Conservation (phyloP, 305 asterid genomes). For the Ajuga reptans region DNA sequence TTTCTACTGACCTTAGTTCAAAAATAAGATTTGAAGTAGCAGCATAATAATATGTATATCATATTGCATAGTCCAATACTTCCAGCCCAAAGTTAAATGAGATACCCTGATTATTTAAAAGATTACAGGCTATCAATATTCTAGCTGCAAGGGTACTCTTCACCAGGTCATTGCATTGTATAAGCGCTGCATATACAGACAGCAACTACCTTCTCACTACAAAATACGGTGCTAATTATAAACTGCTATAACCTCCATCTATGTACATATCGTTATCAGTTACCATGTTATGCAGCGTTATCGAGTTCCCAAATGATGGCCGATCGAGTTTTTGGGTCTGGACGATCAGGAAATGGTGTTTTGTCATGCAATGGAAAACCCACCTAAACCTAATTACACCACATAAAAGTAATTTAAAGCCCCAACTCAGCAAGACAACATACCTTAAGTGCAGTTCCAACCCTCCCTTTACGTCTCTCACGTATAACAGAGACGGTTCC, state of each 20-base stretch:
- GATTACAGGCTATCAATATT: no score
- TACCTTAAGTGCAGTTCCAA: conserved; percentile 92
- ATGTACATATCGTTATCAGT: neutral
- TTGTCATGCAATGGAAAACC: neutral
- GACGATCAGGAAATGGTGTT: neutral
- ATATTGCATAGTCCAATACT: neutral
- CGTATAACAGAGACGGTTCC: conserved; percentile 60
- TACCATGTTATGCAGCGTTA: neutral
- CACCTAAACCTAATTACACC: neutral
- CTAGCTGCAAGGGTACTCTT: neutral
- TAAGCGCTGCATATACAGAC: neutral
- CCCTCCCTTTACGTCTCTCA: conserved; percentile 67
- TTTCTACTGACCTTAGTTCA: neutral
- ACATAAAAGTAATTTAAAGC: neutral
- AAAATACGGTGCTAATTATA: neutral
- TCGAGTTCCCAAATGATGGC: neutral
- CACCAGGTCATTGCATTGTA: neutral
- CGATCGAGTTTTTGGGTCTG: neutral
- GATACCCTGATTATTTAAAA: no score
- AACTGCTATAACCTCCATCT: neutral
- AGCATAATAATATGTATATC: no score
- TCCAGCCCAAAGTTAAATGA: neutral
- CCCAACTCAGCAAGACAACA: neutral
- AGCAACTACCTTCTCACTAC: neutral
- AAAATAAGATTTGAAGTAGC: neutral